A percentile compares a stretch with the other conserved stretches of the same genome.
phyloP scores from a whole-genome alignment of 352 stramenopile species.

The Phytophthora fragariae region DNA sequence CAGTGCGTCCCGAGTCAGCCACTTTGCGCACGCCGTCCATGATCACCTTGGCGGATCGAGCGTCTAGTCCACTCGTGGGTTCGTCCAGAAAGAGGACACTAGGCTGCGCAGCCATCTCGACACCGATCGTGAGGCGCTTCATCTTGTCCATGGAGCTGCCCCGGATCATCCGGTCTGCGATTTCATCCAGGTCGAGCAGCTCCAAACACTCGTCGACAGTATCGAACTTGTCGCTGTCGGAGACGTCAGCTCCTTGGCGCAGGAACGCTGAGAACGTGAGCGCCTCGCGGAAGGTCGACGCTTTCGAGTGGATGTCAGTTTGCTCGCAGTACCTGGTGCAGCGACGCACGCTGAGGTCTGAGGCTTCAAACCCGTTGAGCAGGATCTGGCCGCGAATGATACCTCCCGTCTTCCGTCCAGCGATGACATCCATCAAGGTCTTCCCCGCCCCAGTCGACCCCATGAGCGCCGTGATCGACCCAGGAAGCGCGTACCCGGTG shows the following conservation, averaged over 20 bases:
- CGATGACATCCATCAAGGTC: constrained; percentile 94
- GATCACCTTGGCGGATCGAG: constrained; percentile 34
- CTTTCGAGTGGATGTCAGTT: constrained; percentile 9
- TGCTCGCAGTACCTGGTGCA: constrained; percentile 18
- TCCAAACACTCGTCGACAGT: constrained; percentile 46
- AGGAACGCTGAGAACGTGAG: constrained; percentile 84
- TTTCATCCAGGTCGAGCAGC: constrained; percentile 37
- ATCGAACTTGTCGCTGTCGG: constrained; percentile 36
- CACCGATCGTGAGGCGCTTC: constrained; percentile 72
- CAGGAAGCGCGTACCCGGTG: constrained; percentile 29
- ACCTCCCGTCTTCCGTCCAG: constrained; percentile 55
- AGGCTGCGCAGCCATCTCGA: constrained; percentile 87
- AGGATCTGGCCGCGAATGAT: constrained; percentile 73
- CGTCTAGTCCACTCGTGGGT: constrained; percentile 61
- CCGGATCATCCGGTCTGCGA: constrained; percentile 43
- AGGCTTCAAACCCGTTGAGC: constrained; percentile 56
- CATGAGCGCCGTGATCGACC: constrained; percentile 72
- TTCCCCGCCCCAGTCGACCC: constrained; percentile 85
- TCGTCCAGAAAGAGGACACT: constrained; percentile 83
- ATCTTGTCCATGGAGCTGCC: constrained; percentile 27
- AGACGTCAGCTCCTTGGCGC: constrained; percentile 38
- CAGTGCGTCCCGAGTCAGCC: constrained; percentile 69
- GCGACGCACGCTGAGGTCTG: constrained; percentile 50
- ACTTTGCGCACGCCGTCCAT: constrained; percentile 89
- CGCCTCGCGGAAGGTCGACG: constrained; percentile 10